Evolutionary conservation across 306 rosid genomes (phyloP).

Genomic region (Argentina anserina): DNA sequence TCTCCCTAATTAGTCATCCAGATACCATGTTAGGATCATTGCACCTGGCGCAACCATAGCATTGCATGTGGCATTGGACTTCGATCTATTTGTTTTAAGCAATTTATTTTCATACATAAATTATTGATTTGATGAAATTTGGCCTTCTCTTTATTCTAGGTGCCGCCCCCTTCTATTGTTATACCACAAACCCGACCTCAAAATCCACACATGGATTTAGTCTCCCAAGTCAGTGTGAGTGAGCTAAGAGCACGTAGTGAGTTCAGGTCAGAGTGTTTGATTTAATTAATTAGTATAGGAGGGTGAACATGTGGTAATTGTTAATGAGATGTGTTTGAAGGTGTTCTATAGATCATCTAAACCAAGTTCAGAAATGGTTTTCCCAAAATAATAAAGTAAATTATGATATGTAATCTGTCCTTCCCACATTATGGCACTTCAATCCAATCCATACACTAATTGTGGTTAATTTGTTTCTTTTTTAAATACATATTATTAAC

Average conservation of each 20-base stretch:
- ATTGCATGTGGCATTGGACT: conserved; percentile 48
- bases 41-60: conserved; percentile 56
- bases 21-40: conserved; percentile 37
- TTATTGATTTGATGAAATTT: not conserved
- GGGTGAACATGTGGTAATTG: conserved; percentile 20
- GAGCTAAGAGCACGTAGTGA: not conserved
- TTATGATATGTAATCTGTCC: too few relatives aligned
- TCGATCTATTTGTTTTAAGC: not conserved
- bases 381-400: too few relatives aligned
- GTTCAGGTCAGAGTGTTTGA: not conserved
- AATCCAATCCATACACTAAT: too few relatives aligned
- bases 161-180: conserved; percentile 50
- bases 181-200: conserved; percentile 26
- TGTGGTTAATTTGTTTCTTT: too few relatives aligned
- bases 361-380: not conserved
- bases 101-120: not conserved
- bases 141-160: conserved; percentile 42
- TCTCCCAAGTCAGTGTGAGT: conserved; percentile 15
- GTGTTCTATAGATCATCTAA: conserved; percentile 14
- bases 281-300: not conserved
- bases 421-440: conserved; percentile 8
- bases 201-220: conserved; percentile 24
- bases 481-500: not conserved
- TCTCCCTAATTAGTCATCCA: conserved; percentile 21
- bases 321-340: conserved; percentile 10